Conservation (phyloP, 192 early-diverging fungal species). For the Coemansia umbellata region DNA sequence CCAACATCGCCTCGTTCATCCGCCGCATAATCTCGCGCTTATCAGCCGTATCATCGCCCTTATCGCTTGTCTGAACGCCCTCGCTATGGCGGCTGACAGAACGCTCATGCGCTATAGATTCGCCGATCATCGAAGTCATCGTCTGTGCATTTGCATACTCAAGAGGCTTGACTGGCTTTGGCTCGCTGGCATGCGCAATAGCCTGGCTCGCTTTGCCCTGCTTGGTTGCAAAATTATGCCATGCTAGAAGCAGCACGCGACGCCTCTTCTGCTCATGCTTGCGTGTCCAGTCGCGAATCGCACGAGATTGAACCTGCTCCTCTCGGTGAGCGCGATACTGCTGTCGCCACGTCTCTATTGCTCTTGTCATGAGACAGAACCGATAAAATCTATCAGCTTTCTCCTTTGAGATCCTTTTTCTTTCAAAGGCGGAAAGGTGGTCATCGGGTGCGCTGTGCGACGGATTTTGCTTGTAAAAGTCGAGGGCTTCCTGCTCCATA, state of each 20-base stretch:
- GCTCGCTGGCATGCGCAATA: background rate
- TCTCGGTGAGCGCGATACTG: background rate
- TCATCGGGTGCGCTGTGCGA: background rate
- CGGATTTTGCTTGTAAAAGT: background rate
- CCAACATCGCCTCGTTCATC: background rate
- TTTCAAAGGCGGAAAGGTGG: background rate
- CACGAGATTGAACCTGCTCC: slow-evolving; percentile 23
- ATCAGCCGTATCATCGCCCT: background rate
- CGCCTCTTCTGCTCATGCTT: slow-evolving; percentile 21
- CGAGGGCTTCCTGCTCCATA: slow-evolving; percentile 10
- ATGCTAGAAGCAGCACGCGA: slow-evolving; percentile 22
- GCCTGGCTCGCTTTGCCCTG: background rate
- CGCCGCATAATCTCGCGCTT: slow-evolving; percentile 3
- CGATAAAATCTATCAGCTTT: background rate
- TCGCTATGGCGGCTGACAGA: slow-evolving; percentile 13
- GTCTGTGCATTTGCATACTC: slow-evolving; percentile 20
- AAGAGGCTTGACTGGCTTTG: background rate
- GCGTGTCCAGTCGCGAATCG: slow-evolving; percentile 26
- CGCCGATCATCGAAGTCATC: slow-evolving; percentile 19
- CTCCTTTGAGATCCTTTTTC: background rate
- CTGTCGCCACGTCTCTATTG: background rate
- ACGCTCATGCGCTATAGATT: background rate
- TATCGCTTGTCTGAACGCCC: background rate
- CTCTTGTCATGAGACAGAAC: no score
- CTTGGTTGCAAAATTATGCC: slow-evolving; percentile 25